Base-by-base conservation (phyloP, 208 protist genomes). In the Wallacemonas sp. region DNA sequence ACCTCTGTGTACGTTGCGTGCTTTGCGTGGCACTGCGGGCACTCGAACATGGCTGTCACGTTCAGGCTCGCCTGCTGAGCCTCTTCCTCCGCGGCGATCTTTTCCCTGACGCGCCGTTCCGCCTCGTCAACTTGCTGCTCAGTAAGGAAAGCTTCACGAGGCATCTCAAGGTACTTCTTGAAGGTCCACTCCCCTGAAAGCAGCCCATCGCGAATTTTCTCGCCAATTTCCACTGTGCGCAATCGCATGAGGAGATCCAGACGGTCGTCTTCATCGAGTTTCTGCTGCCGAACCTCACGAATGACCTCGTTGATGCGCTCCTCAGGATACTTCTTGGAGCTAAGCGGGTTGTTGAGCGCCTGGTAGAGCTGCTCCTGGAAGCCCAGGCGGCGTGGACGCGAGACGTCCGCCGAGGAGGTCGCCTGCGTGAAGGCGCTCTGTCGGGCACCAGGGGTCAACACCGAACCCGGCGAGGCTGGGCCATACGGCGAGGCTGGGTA, bases 91-190 rank as follows among this genome's bases (percentile, higher is more conserved):
- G 93, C 90, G 32, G 87, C 72, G 63, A 98, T 77, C 13, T 92
- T 78, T 22, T 79, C 48, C 79, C 78, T 84, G 41, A 98, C 81
- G n/a, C 97, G 84, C 33, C 81, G 81, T 64, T 77, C 66, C 65
- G 98, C 74, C 33, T 87, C 83, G 9, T 89, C 74, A 55, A 89
- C 84, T 76, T 98, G 97, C n/a, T 90, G 59, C 17, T 93, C 81
- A 59, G 99, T 99, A 13, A 98, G 55, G 21, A 98, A 85, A 45
- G 98, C 84, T 42, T 98, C 97, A 2, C 79, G 89, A 17, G 97
- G 78, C 68, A 98, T 82, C 15, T 82, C 90, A 6, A 99, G 68
- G 71, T 93, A 94, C 34, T 88, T 78, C 52, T 89, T 82, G 22
- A 98, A 71, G 26, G 66, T 80, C 69, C 95, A 88, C 34, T 81